phyloP scores from a whole-genome alignment of 169 alveolate species.

The Babesia caballi region DNA sequence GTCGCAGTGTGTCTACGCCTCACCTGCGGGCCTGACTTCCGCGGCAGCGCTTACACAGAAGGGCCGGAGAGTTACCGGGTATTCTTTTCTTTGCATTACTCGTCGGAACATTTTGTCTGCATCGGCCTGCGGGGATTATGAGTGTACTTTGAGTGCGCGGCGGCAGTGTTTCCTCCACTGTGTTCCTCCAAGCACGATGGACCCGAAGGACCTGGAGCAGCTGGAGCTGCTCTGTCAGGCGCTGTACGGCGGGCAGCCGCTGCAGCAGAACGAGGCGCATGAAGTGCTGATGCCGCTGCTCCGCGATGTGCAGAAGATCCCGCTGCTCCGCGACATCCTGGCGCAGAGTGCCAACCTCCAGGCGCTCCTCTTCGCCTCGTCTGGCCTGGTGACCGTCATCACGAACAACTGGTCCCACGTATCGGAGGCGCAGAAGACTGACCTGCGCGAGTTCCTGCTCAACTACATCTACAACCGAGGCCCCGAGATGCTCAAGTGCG shows the following conservation, averaged over 20 bases:
- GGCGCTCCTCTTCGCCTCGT: conserved; percentile 82
- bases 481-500: conserved; percentile 85
- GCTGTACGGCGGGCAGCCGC: conserved; percentile 82
- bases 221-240: conserved; percentile 86
- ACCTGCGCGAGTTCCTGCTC: conserved; percentile 82
- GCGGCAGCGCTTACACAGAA: too few relatives aligned
- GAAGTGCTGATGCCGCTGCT: conserved; percentile 86
- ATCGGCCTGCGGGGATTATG: conserved; percentile 5
- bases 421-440: conserved; percentile 82
- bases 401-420: conserved; percentile 86
- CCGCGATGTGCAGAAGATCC: conserved; percentile 78
- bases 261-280: conserved; percentile 88
- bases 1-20: too few relatives aligned
- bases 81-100: neutral
- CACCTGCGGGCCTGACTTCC: too few relatives aligned
- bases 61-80: too few relatives aligned
- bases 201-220: conserved; percentile 80
- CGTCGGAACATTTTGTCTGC: neutral
- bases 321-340: conserved; percentile 76
- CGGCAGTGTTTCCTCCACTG: neutral
- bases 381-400: conserved; percentile 79
- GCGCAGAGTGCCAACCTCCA: conserved; percentile 83
- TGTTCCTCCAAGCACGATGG: conserved; percentile 18
- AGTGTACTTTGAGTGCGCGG: conserved; percentile 1
- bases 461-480: conserved; percentile 87